Evolutionary conservation across 2,329 filamentous ascomycete species (phyloP).

Genomic region (Coleophoma crateriformis): DNA sequence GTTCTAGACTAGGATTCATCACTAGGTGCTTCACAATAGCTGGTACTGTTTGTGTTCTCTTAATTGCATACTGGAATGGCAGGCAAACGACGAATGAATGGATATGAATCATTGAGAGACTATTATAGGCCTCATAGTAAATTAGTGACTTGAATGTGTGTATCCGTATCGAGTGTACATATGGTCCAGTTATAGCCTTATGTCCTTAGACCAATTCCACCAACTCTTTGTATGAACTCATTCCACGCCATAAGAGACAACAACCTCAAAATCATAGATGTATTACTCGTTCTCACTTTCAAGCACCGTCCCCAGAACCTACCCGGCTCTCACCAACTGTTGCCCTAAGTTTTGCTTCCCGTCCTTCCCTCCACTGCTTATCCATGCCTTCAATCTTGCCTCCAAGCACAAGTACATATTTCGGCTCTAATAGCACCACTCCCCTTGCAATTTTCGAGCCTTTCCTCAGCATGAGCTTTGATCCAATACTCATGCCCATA

Average conservation of each 20-base stretch:
- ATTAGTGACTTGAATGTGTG: too few relatives aligned
- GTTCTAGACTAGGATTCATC: neutral
- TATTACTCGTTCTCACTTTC: neutral
- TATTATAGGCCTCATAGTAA: too few relatives aligned
- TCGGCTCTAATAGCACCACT: slow-evolving; percentile 70
- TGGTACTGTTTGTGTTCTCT: neutral
- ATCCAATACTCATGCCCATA: slow-evolving; percentile 63
- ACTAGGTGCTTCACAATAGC: neutral
- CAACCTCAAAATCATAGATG: too few relatives aligned
- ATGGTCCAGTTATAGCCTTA: too few relatives aligned
- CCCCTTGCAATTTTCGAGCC: slow-evolving; percentile 67
- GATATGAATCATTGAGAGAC: neutral
- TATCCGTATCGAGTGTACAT: too few relatives aligned
- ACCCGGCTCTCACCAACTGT: slow-evolving; percentile 36
- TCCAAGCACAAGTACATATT: slow-evolving; percentile 66
- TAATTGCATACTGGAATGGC: neutral
- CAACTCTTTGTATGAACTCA: neutral
- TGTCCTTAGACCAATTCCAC: too few relatives aligned
- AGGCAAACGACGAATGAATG: neutral
- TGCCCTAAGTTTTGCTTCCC: slow-evolving; percentile 63
- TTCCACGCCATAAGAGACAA: neutral
- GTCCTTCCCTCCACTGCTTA: slow-evolving; percentile 66
- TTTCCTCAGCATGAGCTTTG: slow-evolving; percentile 71
- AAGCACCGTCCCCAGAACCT: neutral
- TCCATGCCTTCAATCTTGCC: slow-evolving; percentile 83